Conservation (phyloP, 2,329 filamentous ascomycete species). For the Bipolaris bicolor region DNA sequence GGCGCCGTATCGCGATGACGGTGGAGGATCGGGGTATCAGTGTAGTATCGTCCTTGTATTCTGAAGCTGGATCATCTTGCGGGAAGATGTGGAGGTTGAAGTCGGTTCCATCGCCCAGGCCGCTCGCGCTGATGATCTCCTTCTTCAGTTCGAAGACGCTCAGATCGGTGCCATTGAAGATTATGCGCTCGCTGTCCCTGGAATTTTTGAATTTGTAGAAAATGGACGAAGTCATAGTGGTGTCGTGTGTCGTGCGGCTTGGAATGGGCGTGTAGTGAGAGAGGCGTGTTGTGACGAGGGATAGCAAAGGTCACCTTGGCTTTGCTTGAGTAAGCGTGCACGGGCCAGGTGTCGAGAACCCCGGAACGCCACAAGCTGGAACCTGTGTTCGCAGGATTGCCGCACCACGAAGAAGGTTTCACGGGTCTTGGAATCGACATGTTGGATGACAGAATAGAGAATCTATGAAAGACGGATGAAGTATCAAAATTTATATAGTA, state of each 20-base stretch:
- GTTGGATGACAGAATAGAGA: too few species aligned
- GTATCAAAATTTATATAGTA: too few species aligned
- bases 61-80: slow-evolving; percentile 83
- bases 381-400: not conserved
- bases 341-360: slow-evolving; percentile 1
- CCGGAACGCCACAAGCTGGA: not conserved
- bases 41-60: slow-evolving; percentile 97
- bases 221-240: slow-evolving; percentile 86
- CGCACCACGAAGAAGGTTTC: not conserved
- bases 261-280: slow-evolving; percentile 10
- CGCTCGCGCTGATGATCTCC: slow-evolving; percentile 95
- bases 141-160: slow-evolving; percentile 98
- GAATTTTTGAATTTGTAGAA: slow-evolving; percentile 99
- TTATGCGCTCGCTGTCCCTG: slow-evolving; percentile 90
- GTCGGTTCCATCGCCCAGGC: slow-evolving; percentile 91
- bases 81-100: slow-evolving; percentile 95
- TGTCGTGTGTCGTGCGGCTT: slow-evolving; percentile 7
- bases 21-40: slow-evolving; percentile 95
- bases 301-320: slow-evolving; percentile 3
- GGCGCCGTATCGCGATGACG: slow-evolving; percentile 85
- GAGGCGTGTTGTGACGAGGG: slow-evolving; percentile 11
- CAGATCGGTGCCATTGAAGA: slow-evolving; percentile 96
- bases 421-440: too few species aligned
- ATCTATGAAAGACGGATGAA: too few species aligned
- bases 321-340: slow-evolving; percentile 6